Evolutionary conservation across 441 rosid genomes (phyloP).

Genomic region (Brassica balearica): DNA sequence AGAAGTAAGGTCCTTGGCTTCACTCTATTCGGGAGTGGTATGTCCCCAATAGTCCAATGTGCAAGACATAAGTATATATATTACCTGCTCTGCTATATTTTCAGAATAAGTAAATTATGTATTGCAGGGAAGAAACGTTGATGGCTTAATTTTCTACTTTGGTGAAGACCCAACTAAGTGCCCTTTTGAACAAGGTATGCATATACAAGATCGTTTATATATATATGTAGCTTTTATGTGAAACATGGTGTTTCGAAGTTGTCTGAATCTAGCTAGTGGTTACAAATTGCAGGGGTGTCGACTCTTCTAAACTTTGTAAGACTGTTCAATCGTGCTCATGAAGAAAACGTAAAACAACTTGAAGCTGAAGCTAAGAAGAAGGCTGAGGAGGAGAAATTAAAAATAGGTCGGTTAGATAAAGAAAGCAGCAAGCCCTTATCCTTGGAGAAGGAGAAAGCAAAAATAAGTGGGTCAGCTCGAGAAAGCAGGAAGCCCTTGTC

Average conservation of each 20-base stretch:
- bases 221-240: background rate
- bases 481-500: slow-evolving; percentile 38
- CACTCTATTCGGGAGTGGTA: slow-evolving; percentile 90
- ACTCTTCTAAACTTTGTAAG: slow-evolving; percentile 80
- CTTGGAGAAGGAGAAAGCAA: slow-evolving; percentile 54
- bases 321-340: slow-evolving; percentile 77
- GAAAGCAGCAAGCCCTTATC: slow-evolving; percentile 38
- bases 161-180: slow-evolving; percentile 98
- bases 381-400: slow-evolving; percentile 56
- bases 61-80: background rate
- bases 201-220: background rate
- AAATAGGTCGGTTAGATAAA: slow-evolving; percentile 46
- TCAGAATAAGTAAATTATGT: slow-evolving; percentile 15
- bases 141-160: slow-evolving; percentile 85
- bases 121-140: slow-evolving; percentile 87
- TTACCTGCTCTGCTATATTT: background rate
- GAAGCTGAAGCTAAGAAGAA: slow-evolving; percentile 72
- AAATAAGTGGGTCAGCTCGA: slow-evolving; percentile 42
- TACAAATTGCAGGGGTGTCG: slow-evolving; percentile 64
- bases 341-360: slow-evolving; percentile 75
- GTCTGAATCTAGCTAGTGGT: slow-evolving; percentile 10
- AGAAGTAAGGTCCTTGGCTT: slow-evolving; percentile 84
- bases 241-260: slow-evolving; percentile 1
- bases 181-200: slow-evolving; percentile 91
- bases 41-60: slow-evolving; percentile 23